Base-by-base conservation (phyloP, 345 rosid species). In the Clarkia xantiana region DNA sequence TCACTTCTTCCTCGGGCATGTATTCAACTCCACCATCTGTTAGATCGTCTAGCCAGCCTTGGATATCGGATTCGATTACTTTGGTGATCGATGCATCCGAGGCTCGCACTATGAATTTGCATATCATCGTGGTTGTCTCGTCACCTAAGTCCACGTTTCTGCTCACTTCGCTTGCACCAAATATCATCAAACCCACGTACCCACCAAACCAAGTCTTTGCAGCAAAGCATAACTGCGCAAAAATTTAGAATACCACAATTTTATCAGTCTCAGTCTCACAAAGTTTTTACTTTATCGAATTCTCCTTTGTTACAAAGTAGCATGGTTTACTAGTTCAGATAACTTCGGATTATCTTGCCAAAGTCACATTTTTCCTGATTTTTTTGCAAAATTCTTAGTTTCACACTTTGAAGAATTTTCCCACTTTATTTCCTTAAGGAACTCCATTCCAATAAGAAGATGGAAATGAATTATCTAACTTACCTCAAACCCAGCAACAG, bases 401-500 rank as follows among this genome's bases (percentile, higher is more conserved):
- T 29, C 36, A 29, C 36, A 29, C 36, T 10, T 29, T 5, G 36
- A 29, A 29, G 36, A 29, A 29, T 7, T 29, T 29, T 1, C 36
- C 4, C 36, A 29, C 4, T 29, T 5, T 7, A 29, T 29, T 29
- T 29, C 36, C 36, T 29, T 7, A 29, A 29, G 8, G 36, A 29
- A 29, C 36, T 29, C 36, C 36, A 29, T 29, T 10, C 36, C 36
- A 29, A 29, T 29, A 29, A 0, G 36, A 29, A 29, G 36, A 29
- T 29, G 36, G 8, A 29, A 29, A 22, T 22, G 25, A 29, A 29
- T 29, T 5, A 29, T 29, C 36, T 29, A 5, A 19, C 40, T 51
- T 61, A 86, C 98, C 98, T 90, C 94, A 80, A 90, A 90, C 25
- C 96, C 98, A 47, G 98, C 94, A 63, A 90, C 98, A 7, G 94